Evolutionary conservation across 345 rosid species (phyloP).

Genomic region (Kernera saxatilis): DNA sequence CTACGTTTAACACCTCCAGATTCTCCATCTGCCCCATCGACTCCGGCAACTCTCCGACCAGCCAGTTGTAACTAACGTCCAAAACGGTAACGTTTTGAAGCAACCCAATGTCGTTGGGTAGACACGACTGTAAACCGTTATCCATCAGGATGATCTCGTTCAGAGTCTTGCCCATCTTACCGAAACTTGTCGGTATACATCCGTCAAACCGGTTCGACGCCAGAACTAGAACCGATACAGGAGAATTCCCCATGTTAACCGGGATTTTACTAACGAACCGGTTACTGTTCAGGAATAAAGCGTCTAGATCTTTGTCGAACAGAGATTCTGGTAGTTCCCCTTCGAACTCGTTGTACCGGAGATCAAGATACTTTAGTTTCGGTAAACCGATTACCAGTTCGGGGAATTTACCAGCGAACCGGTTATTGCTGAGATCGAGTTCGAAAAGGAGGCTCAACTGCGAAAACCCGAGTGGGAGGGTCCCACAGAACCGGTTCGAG

Average conservation of each 20-base stretch:
- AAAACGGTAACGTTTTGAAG: conserved; percentile 57
- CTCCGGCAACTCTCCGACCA: conserved; percentile 55
- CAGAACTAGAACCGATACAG: conserved; percentile 63
- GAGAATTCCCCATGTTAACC: conserved; percentile 64
- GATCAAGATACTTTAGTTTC: conserved; percentile 61
- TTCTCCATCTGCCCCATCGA: conserved; percentile 45
- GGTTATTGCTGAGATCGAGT: conserved; percentile 72
- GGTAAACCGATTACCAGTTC: conserved; percentile 52
- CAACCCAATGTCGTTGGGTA: conserved; percentile 51
- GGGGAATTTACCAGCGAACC: conserved; percentile 74
- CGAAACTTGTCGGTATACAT: conserved; percentile 60
- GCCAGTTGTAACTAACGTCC: conserved; percentile 54
- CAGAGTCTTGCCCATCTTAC: conserved; percentile 62
- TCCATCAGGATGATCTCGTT: conserved; percentile 58
- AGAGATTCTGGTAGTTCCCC: conserved; percentile 55
- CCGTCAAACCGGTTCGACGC: conserved; percentile 64
- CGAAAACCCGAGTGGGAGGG: conserved; percentile 42
- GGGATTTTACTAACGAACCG: conserved; percentile 58
- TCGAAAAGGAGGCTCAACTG: conserved; percentile 50
- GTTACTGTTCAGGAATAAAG: conserved; percentile 68
- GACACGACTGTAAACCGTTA: conserved; percentile 56
- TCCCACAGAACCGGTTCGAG: conserved; percentile 82
- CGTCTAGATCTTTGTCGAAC: conserved; percentile 71
- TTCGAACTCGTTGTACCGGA: conserved; percentile 85
- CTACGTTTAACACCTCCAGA: conserved; percentile 53